Evolutionary conservation across 2,329 filamentous ascomycete species (phyloP), one percentile per base, ranked within the genome.

Genomic region (Drechslerella stenobrocha): DNA sequence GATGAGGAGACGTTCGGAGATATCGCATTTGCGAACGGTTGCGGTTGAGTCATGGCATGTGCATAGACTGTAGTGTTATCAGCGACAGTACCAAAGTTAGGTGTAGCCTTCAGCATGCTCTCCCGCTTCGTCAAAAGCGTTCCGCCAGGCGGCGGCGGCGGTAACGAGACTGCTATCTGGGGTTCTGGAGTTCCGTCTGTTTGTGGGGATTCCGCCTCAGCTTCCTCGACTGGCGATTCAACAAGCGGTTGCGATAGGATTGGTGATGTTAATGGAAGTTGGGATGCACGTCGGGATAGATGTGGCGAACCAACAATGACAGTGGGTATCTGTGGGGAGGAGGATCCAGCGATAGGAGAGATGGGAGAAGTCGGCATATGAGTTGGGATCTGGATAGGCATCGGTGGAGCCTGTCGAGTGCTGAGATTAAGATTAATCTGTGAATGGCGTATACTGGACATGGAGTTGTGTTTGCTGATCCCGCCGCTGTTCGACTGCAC

Each of bases 121-220:
- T 84, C 81, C 1, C 84, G 80, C 71, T 82, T 79, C 4, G 80
- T 79, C 52, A 85, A 77, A 1, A 85, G 77, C 11, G 82, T 83
- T 60, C 76, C 76, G 28, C 70, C 59, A 23, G 70, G 55, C 3
- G 72, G 53, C 5, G 70, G 50, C 24, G 69, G 66, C 34, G 70
- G 67, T 24, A 58, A 66, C 15, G 34, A 34, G 13, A n/a, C 15
- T 42, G 37, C 37, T 23, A 65, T 70, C n/a, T 42, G 37, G 24
- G 48, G 48, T 11, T 30, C 35, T 18, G 61, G 40, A 7, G 55
- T 53, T 18, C 37, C 48, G 1, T 18, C 26, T 6, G 47, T 34
- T 18, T 52, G 40, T 37, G 46, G 37, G 13, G 52, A 42, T 1
- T 48, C 24, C 34, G 52, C 52, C 8, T 60, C 50, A n/a, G 42